These are phyloP conservation scores for Scopulariopsis brevicaulis DNA, from an alignment of 2,329 filamentous ascomycete genomes.

Conservation along the genomic window DNA sequence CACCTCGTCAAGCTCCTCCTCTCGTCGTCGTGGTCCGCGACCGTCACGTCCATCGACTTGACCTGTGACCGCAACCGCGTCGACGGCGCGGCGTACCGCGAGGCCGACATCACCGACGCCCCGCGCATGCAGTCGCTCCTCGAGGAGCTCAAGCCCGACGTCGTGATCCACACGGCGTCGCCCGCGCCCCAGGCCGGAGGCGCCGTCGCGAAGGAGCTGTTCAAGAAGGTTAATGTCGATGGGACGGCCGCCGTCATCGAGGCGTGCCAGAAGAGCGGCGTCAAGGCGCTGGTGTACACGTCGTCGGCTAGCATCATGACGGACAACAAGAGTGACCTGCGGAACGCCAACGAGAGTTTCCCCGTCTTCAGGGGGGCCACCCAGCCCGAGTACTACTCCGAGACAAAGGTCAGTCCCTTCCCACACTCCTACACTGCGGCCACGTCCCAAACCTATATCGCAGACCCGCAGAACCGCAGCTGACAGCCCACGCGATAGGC, in stretches of 20 bases:
- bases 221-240: constrained; percentile 77
- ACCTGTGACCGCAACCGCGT: constrained; percentile 59
- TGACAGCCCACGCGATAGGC: constrained; percentile 32
- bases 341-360: constrained; percentile 77
- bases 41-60: constrained; percentile 63
- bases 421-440: not conserved
- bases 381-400: constrained; percentile 75
- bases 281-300: constrained; percentile 81
- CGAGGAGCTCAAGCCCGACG: constrained; percentile 55
- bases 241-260: constrained; percentile 71
- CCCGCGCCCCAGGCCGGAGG: constrained; percentile 45
- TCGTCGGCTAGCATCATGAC: constrained; percentile 80
- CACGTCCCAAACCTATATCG: not conserved
- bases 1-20: constrained; percentile 68
- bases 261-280: constrained; percentile 57
- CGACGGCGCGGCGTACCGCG: constrained; percentile 48
- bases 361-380: constrained; percentile 61
- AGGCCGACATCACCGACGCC: constrained; percentile 66
- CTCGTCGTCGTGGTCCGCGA: constrained; percentile 32
- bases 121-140: constrained; percentile 53
- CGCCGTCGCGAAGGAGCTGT: constrained; percentile 45
- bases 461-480: not conserved
- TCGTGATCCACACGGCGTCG: constrained; percentile 86
- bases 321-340: constrained; percentile 68
- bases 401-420: constrained; percentile 58